Evolutionary conservation across 331 rosid genomes (phyloP).

Genomic region (Rosa hybrid): DNA sequence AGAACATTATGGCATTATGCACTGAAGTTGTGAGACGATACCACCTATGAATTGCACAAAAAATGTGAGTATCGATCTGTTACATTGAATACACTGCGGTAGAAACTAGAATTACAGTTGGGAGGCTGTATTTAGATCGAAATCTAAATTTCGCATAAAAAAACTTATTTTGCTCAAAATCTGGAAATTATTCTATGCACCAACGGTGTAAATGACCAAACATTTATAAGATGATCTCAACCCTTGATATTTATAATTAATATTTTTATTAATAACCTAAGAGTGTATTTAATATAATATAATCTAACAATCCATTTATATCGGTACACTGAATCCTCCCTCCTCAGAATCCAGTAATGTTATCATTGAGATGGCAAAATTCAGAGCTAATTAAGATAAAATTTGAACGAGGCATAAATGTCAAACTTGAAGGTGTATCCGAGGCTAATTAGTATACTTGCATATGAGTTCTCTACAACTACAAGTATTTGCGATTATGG

Average conservation of each 20-base stretch:
- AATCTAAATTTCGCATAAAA: not conserved
- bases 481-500: not conserved
- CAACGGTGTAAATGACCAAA: too few species aligned
- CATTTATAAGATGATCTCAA: too few species aligned
- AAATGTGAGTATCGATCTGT: too few species aligned
- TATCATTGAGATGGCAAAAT: too few species aligned
- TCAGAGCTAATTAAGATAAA: not conserved
- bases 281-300: too few species aligned
- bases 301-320: too few species aligned
- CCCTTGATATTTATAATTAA: too few species aligned
- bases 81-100: not conserved
- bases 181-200: too few species aligned
- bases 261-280: too few species aligned
- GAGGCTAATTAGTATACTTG: not conserved
- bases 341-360: not conserved
- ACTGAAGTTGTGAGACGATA: not conserved
- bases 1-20: not conserved
- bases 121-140: not conserved
- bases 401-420: not conserved
- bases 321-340: too few species aligned
- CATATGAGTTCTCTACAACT: not conserved
- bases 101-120: not conserved
- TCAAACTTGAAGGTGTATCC: not conserved
- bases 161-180: not conserved
- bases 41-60: too few species aligned